These are phyloP conservation scores for Tylopilus vinaceipallidus DNA, from an alignment of 768 basidiomycete species.

Conservation along the genomic window DNA sequence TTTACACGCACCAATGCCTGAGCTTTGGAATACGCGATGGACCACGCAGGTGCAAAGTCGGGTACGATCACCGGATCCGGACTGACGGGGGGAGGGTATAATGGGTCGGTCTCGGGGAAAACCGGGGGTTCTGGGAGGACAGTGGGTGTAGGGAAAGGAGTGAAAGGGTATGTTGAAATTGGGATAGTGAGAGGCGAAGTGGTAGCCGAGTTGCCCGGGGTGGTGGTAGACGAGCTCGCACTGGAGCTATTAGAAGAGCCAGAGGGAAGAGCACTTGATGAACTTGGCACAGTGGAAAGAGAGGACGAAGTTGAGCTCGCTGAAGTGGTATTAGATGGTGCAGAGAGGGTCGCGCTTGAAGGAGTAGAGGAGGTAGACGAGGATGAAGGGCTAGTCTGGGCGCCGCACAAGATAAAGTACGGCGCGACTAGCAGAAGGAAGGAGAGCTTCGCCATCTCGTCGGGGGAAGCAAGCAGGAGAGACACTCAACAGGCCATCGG, in stretches of 20 bases:
- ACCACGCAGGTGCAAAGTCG: constrained; percentile 55
- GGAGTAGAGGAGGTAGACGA: not conserved
- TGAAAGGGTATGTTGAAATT: constrained; percentile 45
- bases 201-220: constrained; percentile 28
- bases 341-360: not conserved
- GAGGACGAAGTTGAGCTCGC: not conserved
- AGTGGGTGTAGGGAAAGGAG: constrained; percentile 61
- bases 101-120: constrained; percentile 55
- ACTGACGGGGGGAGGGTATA: constrained; percentile 53
- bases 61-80: constrained; percentile 38
- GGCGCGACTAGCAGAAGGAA: constrained; percentile 12
- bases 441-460: constrained; percentile 19
- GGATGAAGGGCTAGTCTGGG: not conserved
- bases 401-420: not conserved
- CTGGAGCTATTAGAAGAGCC: not conserved
- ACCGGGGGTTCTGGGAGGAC: constrained; percentile 50
- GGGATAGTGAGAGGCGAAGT: constrained; percentile 31
- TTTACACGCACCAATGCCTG: constrained; percentile 47
- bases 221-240: constrained; percentile 11
- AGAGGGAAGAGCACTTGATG: not conserved
- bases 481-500: not conserved
- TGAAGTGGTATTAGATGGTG: not conserved
- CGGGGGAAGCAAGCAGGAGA: not conserved
- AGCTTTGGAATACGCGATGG: constrained; percentile 56
- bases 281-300: constrained; percentile 1